Evolutionary conservation across 2,329 filamentous ascomycete species (phyloP).

Genomic region (Didymella glomerata): DNA sequence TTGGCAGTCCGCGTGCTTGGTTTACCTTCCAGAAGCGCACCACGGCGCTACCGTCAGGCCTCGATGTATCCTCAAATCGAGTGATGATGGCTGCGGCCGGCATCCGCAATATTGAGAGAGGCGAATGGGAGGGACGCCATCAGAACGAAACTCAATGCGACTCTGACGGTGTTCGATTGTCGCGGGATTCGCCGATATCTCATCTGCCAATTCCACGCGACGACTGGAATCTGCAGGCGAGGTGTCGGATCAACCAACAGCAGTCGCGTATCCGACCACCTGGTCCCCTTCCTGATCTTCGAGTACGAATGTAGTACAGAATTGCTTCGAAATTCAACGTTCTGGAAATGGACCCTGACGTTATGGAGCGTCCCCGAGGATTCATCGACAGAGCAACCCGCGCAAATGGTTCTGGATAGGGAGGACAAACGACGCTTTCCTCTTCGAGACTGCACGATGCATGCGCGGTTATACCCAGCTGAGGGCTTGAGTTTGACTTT

Average conservation of each 20-base stretch:
- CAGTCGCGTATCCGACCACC: slow-evolving; percentile 16
- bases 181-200: slow-evolving; percentile 13
- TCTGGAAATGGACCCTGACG: slow-evolving; percentile 5
- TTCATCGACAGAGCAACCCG: slow-evolving; percentile 10
- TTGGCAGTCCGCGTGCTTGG: slow-evolving; percentile 17
- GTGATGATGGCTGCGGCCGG: slow-evolving; percentile 3
- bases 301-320: slow-evolving; percentile 1
- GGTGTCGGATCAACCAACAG: slow-evolving; percentile 16
- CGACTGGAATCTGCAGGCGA: slow-evolving; percentile 3
- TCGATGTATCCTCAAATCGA: slow-evolving; percentile 9
- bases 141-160: slow-evolving; percentile 3
- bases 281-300: slow-evolving; percentile 3
- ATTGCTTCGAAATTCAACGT: slow-evolving; percentile 1
- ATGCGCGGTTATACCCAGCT: background rate
- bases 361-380: slow-evolving; percentile 7
- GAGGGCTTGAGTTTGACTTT: background rate
- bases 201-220: slow-evolving; percentile 4
- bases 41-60: slow-evolving; percentile 11
- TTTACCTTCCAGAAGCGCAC: slow-evolving; percentile 14
- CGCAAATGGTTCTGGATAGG: slow-evolving; percentile 3
- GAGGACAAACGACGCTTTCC: background rate
- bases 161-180: slow-evolving; percentile 2
- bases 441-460: background rate
- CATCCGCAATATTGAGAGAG: slow-evolving; percentile 12
- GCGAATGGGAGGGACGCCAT: slow-evolving; percentile 9